Percentiles rank a stretch among this genome's conserved stretches.
Evolutionary conservation across 1,284 basidiomycete genomes (phyloP).

Genomic region (Mixia osmundae): DNA sequence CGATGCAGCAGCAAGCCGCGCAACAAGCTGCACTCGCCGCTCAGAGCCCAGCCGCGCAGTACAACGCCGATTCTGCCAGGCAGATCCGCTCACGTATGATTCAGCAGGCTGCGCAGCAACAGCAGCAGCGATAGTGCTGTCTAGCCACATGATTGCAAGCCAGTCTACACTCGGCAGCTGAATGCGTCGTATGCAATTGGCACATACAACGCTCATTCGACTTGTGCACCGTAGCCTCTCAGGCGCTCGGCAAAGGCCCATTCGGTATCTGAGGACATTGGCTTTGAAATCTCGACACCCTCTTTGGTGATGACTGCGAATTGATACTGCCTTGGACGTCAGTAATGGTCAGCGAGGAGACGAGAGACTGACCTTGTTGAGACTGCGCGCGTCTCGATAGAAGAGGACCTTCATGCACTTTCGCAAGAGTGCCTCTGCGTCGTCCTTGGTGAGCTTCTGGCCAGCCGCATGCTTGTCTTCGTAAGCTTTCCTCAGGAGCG

Average conservation of each 20-base stretch:
- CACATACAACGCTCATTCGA: too few relatives aligned
- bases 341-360: background rate
- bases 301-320: constrained; percentile 62
- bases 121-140: too few relatives aligned
- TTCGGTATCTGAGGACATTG: constrained; percentile 46
- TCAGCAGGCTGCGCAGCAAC: too few relatives aligned
- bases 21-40: too few relatives aligned
- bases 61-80: too few relatives aligned
- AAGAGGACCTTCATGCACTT: constrained; percentile 83
- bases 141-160: too few relatives aligned
- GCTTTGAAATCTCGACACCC: constrained; percentile 59
- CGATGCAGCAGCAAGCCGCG: too few relatives aligned
- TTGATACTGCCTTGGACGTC: constrained; percentile 47
- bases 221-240: too few relatives aligned
- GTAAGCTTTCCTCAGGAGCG: constrained; percentile 67
- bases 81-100: too few relatives aligned
- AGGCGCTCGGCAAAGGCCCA: constrained; percentile 1
- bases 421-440: constrained; percentile 56
- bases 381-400: constrained; percentile 85
- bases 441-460: constrained; percentile 45
- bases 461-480: constrained; percentile 33
- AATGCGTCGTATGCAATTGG: too few relatives aligned
- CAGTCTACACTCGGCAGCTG: too few relatives aligned
- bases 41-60: too few relatives aligned
- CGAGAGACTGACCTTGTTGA: constrained; percentile 57